Base-by-base conservation (phyloP, 495 filamentous ascomycete genomes). In the Daldinia concentrica region DNA sequence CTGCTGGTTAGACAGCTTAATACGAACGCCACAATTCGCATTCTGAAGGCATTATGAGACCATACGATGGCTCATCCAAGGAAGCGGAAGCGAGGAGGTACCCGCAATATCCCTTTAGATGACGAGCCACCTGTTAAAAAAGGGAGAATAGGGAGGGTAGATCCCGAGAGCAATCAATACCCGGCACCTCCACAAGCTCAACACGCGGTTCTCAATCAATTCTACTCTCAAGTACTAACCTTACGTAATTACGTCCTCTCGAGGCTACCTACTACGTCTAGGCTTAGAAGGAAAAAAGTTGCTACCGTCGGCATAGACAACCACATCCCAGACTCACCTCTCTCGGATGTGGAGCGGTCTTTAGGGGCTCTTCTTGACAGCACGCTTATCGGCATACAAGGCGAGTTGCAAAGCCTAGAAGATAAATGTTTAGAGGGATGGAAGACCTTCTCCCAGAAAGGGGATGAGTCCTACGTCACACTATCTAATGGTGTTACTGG, bases 171-270 rank as follows among this genome's bases (percentile, higher is more conserved):
- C 55, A 51, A 60, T 62, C 36, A 55, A 41, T 30, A 56, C 66
- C 51, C 51, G 48, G 43, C 63, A 27, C 56, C 63, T 36, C 22
- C 39, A 19, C 65, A 59, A 66, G 41, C 48, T 59, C 79, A 84
- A 27, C 90, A 93, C 79, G 88, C 89, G 19, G 85, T 97, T 29
- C 85, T 98, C 57, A 86, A 84, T 51, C 84, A 88, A 66, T 96
- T 92, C 82, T 97, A 97, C 80, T 79, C 83, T 3, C 75, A 86
- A 32, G 85, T 93, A 14, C 76, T 88, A 36, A 89, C 90, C 0
- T 80, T 98, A 56, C 89, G 93, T 45, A 83, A 91, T 36, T 94
- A 93, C 79, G 82, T 95, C 50, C 77, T 88, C n/a, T 77, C 74
- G 6, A 82, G 78, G 51, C 77, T 89, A 6, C 82, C 82, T 36